A percentile compares a stretch with the other conserved stretches of the same genome.
Evolutionary conservation across 2,329 filamentous ascomycete genomes (phyloP).

Genomic region (Aspergillus uvarum): DNA sequence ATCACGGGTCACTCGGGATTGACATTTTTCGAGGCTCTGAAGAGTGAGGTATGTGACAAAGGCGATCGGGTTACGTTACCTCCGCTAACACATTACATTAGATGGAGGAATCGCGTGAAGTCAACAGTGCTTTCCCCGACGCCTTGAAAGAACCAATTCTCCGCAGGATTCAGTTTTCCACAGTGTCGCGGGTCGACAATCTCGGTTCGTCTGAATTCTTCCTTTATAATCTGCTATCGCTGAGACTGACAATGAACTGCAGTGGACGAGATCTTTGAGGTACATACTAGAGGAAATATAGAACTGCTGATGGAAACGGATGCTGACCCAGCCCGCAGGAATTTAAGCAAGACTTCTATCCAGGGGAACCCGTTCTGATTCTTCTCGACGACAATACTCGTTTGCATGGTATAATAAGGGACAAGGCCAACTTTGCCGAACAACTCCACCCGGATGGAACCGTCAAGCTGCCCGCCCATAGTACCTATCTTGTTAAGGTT

Average conservation of each 20-base stretch:
- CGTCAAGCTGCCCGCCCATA: constrained; percentile 65
- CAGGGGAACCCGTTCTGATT: constrained; percentile 79
- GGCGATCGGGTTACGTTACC: constrained; percentile 3
- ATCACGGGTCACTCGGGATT: constrained; percentile 91
- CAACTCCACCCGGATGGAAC: constrained; percentile 64
- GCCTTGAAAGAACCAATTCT: constrained; percentile 86
- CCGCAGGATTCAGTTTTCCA: constrained; percentile 87
- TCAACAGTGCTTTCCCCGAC: constrained; percentile 89
- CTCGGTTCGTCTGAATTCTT: constrained; percentile 50
- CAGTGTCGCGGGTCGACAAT: constrained; percentile 83
- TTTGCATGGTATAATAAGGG: constrained; percentile 72
- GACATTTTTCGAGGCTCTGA: constrained; percentile 87
- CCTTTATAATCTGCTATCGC: constrained; percentile 2
- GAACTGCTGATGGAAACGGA: too few species aligned
- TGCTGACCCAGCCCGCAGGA: constrained; percentile 45
- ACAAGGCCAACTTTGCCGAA: constrained; percentile 75
- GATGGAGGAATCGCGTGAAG: constrained; percentile 78
- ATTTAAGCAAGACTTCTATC: constrained; percentile 88
- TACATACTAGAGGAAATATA: constrained; percentile 20
- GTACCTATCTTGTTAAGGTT: constrained; percentile 77
- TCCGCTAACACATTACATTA: constrained; percentile 34
- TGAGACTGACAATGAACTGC: constrained; percentile 24
- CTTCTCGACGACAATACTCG: constrained; percentile 67
- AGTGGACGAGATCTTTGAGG: constrained; percentile 54
- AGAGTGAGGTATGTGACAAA: constrained; percentile 72